These are phyloP conservation scores for Chrysoporthe puriensis DNA, from an alignment of 2,329 filamentous ascomycete genomes.

Conservation along the genomic window DNA sequence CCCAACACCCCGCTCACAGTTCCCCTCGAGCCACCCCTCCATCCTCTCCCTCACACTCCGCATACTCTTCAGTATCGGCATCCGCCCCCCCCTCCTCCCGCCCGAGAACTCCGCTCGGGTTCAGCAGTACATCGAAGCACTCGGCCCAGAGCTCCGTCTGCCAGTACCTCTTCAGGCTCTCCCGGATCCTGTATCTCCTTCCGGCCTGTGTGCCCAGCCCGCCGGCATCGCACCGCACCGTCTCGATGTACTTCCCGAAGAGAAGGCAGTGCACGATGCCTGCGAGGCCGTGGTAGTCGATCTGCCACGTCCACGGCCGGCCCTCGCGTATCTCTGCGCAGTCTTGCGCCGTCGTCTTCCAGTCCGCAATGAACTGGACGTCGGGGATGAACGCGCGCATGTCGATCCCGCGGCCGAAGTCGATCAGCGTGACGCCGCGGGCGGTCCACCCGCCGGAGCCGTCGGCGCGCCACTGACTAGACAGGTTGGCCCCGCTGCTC, in stretches of 20 bases:
- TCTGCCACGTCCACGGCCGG: conserved; percentile 95
- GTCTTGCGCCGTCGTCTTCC: conserved; percentile 85
- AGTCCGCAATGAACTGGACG: conserved; percentile 92
- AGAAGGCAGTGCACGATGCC: conserved; percentile 86
- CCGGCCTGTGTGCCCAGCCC: conserved; percentile 58
- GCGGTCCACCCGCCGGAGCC: conserved; percentile 78
- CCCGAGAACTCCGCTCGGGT: conserved; percentile 68
- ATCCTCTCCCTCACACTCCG: conserved; percentile 72
- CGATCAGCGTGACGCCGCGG: conserved; percentile 85
- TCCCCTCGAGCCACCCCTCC: conserved; percentile 80
- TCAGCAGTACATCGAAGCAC: conserved; percentile 83
- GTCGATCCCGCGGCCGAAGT: conserved; percentile 93
- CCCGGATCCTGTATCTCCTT: conserved; percentile 78
- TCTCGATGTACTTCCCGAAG: conserved; percentile 95
- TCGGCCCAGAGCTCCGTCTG: conserved; percentile 88
- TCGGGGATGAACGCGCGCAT: conserved; percentile 79
- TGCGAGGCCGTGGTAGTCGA: conserved; percentile 93
- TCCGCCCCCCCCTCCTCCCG: conserved; percentile 63
- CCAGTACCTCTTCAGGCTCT: conserved; percentile 93
- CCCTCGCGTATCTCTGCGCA: conserved; percentile 95
- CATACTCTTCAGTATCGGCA: conserved; percentile 78
- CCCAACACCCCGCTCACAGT: conserved; percentile 79
- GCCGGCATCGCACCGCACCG: conserved; percentile 59
- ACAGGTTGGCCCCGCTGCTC: conserved; percentile 49
- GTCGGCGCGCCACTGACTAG: conserved; percentile 69